A percentile compares a stretch with the other conserved stretches of the same genome.
phyloP scores from a whole-genome alignment of 1,139 yeast species.

The Magnusiomyces fungicola region DNA sequence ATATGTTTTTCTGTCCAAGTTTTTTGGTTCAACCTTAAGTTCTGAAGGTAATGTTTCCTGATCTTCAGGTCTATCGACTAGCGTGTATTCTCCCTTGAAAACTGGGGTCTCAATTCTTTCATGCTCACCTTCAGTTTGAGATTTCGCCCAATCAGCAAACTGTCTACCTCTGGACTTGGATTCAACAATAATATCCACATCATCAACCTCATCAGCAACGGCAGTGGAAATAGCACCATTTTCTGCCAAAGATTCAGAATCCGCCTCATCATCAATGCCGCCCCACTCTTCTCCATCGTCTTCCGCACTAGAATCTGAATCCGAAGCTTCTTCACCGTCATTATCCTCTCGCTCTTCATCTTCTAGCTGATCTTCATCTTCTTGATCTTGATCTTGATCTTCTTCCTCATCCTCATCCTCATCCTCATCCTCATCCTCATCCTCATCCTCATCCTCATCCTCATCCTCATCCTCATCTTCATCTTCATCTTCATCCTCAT shows the following conservation, averaged over 20 bases:
- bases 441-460: slow-evolving; percentile 19
- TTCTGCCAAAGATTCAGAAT: slow-evolving; percentile 19
- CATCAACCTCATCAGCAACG: slow-evolving; percentile 17
- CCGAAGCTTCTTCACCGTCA: slow-evolving; percentile 8
- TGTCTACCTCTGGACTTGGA: slow-evolving; percentile 37
- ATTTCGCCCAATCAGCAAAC: slow-evolving; percentile 49
- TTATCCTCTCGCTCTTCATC: slow-evolving; percentile 17
- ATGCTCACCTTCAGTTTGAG: slow-evolving; percentile 19
- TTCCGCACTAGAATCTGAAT: slow-evolving; percentile 3
- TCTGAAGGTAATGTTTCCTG: slow-evolving; percentile 38
- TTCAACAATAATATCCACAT: slow-evolving; percentile 23
- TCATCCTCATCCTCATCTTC: slow-evolving; percentile 24
- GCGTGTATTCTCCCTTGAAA: slow-evolving; percentile 29
- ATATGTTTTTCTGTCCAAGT: slow-evolving; percentile 49
- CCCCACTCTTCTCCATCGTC: slow-evolving; percentile 19
- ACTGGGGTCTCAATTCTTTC: slow-evolving; percentile 28
- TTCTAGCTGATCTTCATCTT: slow-evolving; percentile 17
- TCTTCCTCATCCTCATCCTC: slow-evolving; percentile 21
- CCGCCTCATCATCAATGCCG: slow-evolving; percentile 19
- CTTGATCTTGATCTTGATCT: slow-evolving; percentile 17
- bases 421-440: slow-evolving; percentile 19
- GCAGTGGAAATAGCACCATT: slow-evolving; percentile 17
- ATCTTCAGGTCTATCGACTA: slow-evolving; percentile 32
- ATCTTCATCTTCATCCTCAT: slow-evolving; percentile 21
- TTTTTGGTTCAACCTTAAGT: slow-evolving; percentile 33